These are phyloP conservation scores for Coemansia sp. DNA, from an alignment of 192 early-diverging fungal species.

Conservation along the genomic window DNA sequence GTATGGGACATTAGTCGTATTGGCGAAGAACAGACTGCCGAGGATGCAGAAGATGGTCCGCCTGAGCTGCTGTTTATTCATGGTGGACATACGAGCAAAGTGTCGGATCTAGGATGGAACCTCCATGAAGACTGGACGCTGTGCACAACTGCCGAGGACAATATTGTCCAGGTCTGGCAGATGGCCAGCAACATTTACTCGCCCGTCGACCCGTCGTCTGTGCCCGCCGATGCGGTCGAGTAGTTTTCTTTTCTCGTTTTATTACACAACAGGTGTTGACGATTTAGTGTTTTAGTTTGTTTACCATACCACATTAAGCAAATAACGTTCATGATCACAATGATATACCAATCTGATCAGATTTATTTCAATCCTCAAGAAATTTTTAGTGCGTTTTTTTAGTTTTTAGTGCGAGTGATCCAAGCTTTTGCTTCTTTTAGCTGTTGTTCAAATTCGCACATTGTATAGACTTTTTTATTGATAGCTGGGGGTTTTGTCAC, in stretches of 20 bases:
- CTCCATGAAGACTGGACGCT: constrained; percentile 90
- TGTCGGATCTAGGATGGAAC: constrained; percentile 97
- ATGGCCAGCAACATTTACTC: constrained; percentile 74
- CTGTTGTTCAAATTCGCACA: neutral
- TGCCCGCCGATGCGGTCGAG: constrained; percentile 37
- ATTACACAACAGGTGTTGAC: neutral
- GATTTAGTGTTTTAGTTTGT: no score
- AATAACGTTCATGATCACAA: no score
- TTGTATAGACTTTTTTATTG: constrained; percentile 1
- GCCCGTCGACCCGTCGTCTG: constrained; percentile 34
- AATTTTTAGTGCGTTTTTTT: neutral
- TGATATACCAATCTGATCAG: neutral
- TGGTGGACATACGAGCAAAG: constrained; percentile 96
- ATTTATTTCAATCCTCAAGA: neutral
- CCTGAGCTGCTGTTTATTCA: constrained; percentile 98
- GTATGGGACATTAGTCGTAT: constrained; percentile 96
- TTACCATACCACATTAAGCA: no score
- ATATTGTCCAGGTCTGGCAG: constrained; percentile 98
- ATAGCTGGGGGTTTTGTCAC: neutral
- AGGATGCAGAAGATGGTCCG: constrained; percentile 97
- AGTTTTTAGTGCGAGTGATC: neutral
- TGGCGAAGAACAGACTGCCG: constrained; percentile 89
- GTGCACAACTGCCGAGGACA: constrained; percentile 93
- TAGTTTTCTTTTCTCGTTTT: constrained; percentile 1
- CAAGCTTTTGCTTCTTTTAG: neutral